A percentile compares a stretch with the other conserved stretches of the same genome.
phyloP scores from a whole-genome alignment of 1,284 basidiomycete species.

The Flammula alnicola region DNA sequence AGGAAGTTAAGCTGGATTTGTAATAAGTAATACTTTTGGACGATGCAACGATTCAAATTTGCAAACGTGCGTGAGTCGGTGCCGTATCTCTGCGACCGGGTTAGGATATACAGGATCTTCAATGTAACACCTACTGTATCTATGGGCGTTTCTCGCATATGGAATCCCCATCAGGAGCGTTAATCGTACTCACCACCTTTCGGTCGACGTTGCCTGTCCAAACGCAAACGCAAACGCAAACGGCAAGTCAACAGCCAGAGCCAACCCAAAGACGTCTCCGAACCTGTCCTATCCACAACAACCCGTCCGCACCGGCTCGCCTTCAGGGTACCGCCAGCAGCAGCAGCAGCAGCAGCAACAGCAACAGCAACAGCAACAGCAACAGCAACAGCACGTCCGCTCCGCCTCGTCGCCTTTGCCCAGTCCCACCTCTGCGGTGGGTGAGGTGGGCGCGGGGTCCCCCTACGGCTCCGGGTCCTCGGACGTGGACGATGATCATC shows the following conservation, averaged over 20 bases:
- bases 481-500: constrained; percentile 36
- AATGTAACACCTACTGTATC: constrained; percentile 14
- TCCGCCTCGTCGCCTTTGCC: not conserved
- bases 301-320: too few relatives aligned
- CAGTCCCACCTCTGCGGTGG: not conserved
- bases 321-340: too few relatives aligned
- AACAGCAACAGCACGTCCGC: too few relatives aligned
- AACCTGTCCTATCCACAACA: too few relatives aligned
- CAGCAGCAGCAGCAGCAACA: constrained; percentile 12
- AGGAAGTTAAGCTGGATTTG: too few relatives aligned
- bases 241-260: not conserved
- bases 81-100: too few relatives aligned
- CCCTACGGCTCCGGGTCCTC: constrained; percentile 24
- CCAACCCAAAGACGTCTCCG: too few relatives aligned
- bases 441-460: constrained; percentile 4
- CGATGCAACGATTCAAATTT: too few relatives aligned
- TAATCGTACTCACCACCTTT: not conserved
- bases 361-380: too few relatives aligned
- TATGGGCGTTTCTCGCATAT: constrained; percentile 16
- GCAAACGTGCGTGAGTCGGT: too few relatives aligned
- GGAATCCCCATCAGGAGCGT: not conserved
- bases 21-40: too few relatives aligned
- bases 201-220: not conserved
- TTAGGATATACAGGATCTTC: not conserved
- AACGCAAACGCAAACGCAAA: constrained; percentile 1